Evolutionary conservation across 805 yeast genomes (phyloP).

Genomic region (Candida berthetii): DNA sequence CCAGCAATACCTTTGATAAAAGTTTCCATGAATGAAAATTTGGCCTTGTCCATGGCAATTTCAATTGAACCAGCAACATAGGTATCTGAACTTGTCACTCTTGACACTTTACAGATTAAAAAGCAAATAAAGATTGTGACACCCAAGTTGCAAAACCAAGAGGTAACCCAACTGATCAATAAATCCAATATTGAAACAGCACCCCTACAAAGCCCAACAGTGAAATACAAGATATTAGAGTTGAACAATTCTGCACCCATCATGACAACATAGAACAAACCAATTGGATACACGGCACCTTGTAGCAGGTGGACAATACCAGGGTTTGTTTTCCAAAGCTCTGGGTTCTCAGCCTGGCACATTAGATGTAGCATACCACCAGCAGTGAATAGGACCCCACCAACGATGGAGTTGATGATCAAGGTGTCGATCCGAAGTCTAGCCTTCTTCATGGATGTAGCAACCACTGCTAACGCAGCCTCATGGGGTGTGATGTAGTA

Average conservation of each 20-base stretch:
- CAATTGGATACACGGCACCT: constrained; percentile 63
- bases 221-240: constrained; percentile 65
- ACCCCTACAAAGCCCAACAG: constrained; percentile 61
- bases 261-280: constrained; percentile 66
- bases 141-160: constrained; percentile 62
- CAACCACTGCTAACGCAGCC: constrained; percentile 78
- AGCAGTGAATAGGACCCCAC: constrained; percentile 60
- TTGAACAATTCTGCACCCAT: constrained; percentile 76
- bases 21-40: constrained; percentile 50
- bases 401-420: constrained; percentile 59
- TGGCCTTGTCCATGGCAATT: constrained; percentile 37
- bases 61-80: constrained; percentile 43
- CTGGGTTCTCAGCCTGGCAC: constrained; percentile 46
- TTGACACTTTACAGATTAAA: constrained; percentile 53
- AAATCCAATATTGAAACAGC: constrained; percentile 65
- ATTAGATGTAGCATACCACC: constrained; percentile 69
- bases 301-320: constrained; percentile 51
- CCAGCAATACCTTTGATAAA: constrained; percentile 71
- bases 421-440: constrained; percentile 56
- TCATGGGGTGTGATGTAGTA: constrained; percentile 71
- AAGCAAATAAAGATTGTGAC: constrained; percentile 62
- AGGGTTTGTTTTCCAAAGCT: constrained; percentile 32
- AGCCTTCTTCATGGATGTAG: constrained; percentile 80
- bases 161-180: constrained; percentile 56
- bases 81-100: constrained; percentile 32